phyloP scores from a whole-genome alignment of 1,284 basidiomycete species.

The Ceratobasidium sp. region DNA sequence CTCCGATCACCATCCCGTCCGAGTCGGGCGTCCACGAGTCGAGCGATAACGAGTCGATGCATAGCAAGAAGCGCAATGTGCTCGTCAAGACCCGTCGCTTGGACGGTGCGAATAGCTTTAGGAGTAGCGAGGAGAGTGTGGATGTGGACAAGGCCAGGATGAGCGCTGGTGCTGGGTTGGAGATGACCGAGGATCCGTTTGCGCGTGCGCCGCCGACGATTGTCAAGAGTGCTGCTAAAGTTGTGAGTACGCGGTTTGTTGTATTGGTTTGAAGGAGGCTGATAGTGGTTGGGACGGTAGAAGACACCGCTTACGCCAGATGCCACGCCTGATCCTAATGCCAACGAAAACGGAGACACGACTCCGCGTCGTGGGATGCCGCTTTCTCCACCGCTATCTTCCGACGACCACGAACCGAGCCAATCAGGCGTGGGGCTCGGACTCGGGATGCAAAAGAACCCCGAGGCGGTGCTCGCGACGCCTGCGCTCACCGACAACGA shows the following conservation, averaged over 20 bases:
- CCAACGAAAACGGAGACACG: conserved; percentile 4
- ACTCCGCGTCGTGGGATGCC: conserved; percentile 37
- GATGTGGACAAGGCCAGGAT: not conserved
- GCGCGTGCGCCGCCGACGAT: conserved; percentile 42
- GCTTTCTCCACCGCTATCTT: conserved; percentile 35
- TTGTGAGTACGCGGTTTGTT: conserved; percentile 9
- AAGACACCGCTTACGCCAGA: conserved; percentile 25
- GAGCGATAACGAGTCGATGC: conserved; percentile 37
- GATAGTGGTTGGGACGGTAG: conserved; percentile 2
- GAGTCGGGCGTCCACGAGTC: conserved; percentile 22
- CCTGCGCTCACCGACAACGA: conserved; percentile 45
- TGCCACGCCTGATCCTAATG: conserved; percentile 38
- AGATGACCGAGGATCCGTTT: conserved; percentile 41
- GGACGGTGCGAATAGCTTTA: conserved; percentile 37
- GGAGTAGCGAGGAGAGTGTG: conserved; percentile 26
- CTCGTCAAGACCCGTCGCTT: conserved; percentile 43
- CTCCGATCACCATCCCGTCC: conserved; percentile 18
- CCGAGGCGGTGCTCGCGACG: conserved; percentile 23
- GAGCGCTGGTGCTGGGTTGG: conserved; percentile 26
- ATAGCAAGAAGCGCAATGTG: conserved; percentile 39
- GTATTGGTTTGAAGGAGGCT: not conserved
- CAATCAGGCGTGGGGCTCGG: conserved; percentile 5
- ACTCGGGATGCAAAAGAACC: conserved; percentile 9
- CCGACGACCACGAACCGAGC: conserved; percentile 25
- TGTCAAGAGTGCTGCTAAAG: conserved; percentile 32